Base-by-base conservation (phyloP, 768 basidiomycete species). In the Russula emetica region DNA sequence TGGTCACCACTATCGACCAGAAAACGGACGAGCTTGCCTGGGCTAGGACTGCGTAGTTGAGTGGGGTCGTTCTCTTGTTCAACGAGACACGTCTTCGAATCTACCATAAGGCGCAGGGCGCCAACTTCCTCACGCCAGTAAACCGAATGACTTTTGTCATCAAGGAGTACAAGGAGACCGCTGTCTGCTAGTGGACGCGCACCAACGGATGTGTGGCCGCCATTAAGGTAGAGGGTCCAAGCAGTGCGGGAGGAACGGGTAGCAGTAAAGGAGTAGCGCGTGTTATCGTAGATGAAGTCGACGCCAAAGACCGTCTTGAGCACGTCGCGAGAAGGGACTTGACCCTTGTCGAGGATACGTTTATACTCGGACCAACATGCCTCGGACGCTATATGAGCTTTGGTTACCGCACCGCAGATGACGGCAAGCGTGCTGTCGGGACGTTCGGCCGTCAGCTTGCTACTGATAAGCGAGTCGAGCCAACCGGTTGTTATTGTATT, bases 61-160 rank as follows among this genome's bases (percentile, higher is more conserved):
- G 97, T 99, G 18, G 97, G 97, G 71, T 99, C 97, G 70, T 98
- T 98, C 82, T 99, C 97, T 77, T 98, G 95, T 75, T 98, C 97
- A 69, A 99, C 94, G 77, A 98, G 81, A 74, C 95, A 97, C 18
- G 97, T 99, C 82, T 98, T 96, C 58, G 94, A 84, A 76, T 99
- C 96, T 64, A 99, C 88, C 86, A 94, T 93, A 72, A 98, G 74
- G 68, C 92, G 80, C 69, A 94, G 78, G 10, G 93, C 91, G 60
- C 94, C 97, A 59, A 98, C 97, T 78, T 99, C 97, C 75, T 98
- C 97, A 60, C 93, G 83, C 94, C 93, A 98, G 76, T 99, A 99
- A 58, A 97, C 82, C 26, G 97, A 95, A 76, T 99, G 97, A 74
- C 94, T 95, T 72, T 89, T 90, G 61, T 93, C 96, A 71, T 95